Evolutionary conservation across 1,139 yeast genomes (phyloP), one percentile per base, ranked within the genome.

Genomic region (Hyphopichia fennica): DNA sequence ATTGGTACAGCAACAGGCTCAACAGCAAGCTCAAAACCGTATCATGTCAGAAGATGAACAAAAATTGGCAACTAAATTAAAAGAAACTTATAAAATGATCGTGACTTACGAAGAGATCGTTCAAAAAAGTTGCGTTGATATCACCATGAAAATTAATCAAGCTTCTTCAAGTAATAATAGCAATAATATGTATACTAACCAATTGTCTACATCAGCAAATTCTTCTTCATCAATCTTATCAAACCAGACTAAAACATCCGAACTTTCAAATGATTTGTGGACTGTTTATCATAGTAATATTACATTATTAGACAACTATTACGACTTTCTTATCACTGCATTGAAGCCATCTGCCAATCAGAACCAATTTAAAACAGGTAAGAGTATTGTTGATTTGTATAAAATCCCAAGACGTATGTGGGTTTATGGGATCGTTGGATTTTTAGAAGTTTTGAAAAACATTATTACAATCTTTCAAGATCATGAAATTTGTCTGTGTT

Each of bases 341-440:
- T 68, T 84, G 45, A 78, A 84, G 41, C 89, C 90, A 10, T 64
- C 75, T 9, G 69, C 80, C 3, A 71, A 70, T 50, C 69, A 67
- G 42, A 67, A 68, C 17, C 73, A 68, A 49, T 83, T 85, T 37
- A 82, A 81, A 58, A 82, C 90, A 0, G 91, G 93, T 2, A 81
- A 81, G 54, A 86, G 84, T 50, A 79, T 85, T 36, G 87, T 85
- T 8, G 85, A 84, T 49, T 76, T 84, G 37, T 86, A 86, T 60
- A 81, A 88, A 58, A 84, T 86, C 38, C 87, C 87, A 33, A 70
- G 91, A 50, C 69, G 93, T 51, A 74, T 86, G 73, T 86, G 93
- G 93, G 91, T 86, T 9, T 86, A 85, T 58, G 95, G 95, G 18
- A 80, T 87, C 7, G 90, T 86, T 18, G 88, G 78, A 27, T 84